Evolutionary conservation across 192 early-diverging fungal genomes (phyloP), one percentile per base, ranked within the genome.

Genomic region (Entomortierella chlamydospora): DNA sequence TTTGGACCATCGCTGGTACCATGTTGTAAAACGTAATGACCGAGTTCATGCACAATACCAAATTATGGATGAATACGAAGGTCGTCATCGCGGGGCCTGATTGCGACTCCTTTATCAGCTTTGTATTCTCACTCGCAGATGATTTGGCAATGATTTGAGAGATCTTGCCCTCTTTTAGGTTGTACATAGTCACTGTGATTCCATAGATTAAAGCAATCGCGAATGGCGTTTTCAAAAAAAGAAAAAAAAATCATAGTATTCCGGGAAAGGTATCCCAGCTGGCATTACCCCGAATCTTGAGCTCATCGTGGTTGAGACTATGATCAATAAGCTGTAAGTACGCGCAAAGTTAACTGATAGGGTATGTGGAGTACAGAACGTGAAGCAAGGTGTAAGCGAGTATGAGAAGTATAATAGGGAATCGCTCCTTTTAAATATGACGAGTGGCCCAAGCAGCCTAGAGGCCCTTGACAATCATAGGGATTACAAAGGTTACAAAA

Each of bases 31-130:
- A 96, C 5, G 92, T 92, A 58, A 89, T 86, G 17, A 69, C 88
- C 10, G 93, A 94, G 74, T 93, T 95, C 6, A 91, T 62, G 34
- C 87, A 88, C 23, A 96, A 81, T 28, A 84, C 51, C 33, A 89
- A 69, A 76, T 96, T 96, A 85, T 96, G 95, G 15, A 91, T 42
- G 67, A 93, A 89, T 10, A 94, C 90, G 72, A 95, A 83, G 50
- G 84, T 82, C 58, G 89, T 95, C 88, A 95, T 91, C 31, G 83
- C 81, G 29, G 78, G 30, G 12, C 72, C 69, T 41, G 81, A 82
- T 65, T 77, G 43, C 4, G 64, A 58, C 58, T 73, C 53, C 63
- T 68, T 55, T 29, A 58, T 41, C 39, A 66, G 62, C 62, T 81
- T 74, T 22, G 79, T 56, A 42, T 86, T 86, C 28, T 20, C 45